These are phyloP conservation scores for Labyrinthula sp. DNA, from an alignment of 352 stramenopile genomes.

Conservation along the genomic window DNA sequence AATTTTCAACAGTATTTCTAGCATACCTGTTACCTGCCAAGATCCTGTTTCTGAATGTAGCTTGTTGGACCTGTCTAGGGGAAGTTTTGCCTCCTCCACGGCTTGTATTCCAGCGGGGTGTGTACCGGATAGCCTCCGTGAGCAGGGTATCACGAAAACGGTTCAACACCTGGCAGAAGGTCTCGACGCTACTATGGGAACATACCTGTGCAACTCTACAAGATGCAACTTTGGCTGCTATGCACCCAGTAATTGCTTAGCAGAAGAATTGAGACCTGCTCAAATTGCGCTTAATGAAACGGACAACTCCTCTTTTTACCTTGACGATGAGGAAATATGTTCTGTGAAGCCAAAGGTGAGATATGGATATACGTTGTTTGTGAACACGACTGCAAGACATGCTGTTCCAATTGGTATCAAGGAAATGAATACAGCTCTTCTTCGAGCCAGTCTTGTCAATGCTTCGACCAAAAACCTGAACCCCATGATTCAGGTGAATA, in stretches of 20 bases:
- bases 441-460: constrained; percentile 12
- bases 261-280: constrained; percentile 11
- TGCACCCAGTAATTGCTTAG: constrained; percentile 5
- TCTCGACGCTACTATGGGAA: no score
- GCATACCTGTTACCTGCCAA: no score
- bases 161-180: no score
- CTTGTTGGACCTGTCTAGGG: no score
- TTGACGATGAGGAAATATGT: constrained; percentile 14
- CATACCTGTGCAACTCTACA: constrained; percentile 27
- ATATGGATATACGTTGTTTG: constrained; percentile 18
- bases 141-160: no score
- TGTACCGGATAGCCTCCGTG: no score
- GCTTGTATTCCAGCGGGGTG: no score
- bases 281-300: no score
- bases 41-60: no score
- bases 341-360: neutral
- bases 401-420: constrained; percentile 12
- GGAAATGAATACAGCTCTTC: constrained; percentile 16
- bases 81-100: no score
- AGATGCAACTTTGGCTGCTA: constrained; percentile 25
- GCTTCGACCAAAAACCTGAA: neutral
- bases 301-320: neutral
- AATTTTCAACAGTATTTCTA: no score
- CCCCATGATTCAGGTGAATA: constrained; percentile 33
- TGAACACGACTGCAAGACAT: constrained; percentile 26